phyloP scores from a whole-genome alignment of 169 alveolate species.

The Miamiensis avidus region DNA sequence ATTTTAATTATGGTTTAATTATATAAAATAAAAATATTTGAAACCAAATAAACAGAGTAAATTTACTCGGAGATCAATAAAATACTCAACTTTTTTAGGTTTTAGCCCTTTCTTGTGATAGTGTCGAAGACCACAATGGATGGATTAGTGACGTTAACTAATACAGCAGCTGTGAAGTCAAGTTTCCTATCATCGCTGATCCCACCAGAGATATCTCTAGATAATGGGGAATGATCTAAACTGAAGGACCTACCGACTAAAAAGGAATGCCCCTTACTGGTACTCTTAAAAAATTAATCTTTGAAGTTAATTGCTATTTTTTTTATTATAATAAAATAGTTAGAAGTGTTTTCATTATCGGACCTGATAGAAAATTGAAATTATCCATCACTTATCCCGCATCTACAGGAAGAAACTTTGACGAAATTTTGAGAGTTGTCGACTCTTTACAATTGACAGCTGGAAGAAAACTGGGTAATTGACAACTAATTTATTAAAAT shows the following conservation, averaged over 20 bases:
- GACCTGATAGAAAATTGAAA: conserved; percentile 58
- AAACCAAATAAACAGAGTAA: too few species aligned
- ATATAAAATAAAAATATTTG: too few species aligned
- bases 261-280: background rate
- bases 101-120: background rate
- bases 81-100: too few species aligned
- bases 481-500: background rate
- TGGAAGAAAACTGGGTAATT: background rate
- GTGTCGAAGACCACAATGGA: background rate
- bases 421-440: conserved; percentile 74
- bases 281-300: too few species aligned
- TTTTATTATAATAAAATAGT: background rate
- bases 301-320: background rate
- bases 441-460: conserved; percentile 64
- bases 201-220: background rate
- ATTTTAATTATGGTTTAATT: too few species aligned
- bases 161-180: background rate
- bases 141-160: background rate
- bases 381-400: conserved; percentile 75
- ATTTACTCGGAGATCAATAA: too few species aligned
- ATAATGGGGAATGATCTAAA: background rate
- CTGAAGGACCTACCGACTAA: background rate
- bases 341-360: conserved; percentile 64
- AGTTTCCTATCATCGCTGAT: background rate
- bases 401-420: conserved; percentile 74